Conservation (phyloP, 75 land plant genomes). For the Selaginella tamariscina region DNA sequence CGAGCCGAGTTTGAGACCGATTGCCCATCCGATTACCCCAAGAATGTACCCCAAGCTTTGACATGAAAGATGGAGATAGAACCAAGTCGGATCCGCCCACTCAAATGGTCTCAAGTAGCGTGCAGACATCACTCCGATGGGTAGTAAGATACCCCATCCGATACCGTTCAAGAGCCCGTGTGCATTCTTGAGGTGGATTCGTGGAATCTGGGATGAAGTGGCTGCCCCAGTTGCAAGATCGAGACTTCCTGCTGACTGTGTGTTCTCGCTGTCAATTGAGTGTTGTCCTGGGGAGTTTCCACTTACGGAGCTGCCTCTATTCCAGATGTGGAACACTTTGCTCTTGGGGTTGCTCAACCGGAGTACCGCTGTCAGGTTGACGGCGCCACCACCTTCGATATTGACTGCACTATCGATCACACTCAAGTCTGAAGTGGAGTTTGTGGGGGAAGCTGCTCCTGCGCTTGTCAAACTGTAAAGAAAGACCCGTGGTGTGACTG, state of each 20-base stretch:
- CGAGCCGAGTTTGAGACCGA: slow-evolving; percentile 44
- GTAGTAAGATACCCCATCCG: slow-evolving; percentile 67
- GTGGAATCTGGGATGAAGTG: background rate
- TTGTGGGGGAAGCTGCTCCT: slow-evolving; percentile 19
- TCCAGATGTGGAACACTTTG: background rate
- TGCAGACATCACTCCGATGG: slow-evolving; percentile 47
- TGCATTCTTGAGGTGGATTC: background rate
- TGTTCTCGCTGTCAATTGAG: background rate
- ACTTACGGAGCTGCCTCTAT: background rate
- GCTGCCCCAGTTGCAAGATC: background rate
- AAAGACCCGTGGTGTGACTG: slow-evolving; percentile 30
- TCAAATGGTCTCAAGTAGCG: slow-evolving; percentile 47
- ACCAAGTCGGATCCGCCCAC: slow-evolving; percentile 48
- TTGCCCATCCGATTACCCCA: slow-evolving; percentile 54
- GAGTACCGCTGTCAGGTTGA: background rate
- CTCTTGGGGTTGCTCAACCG: background rate
- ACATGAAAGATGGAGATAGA: slow-evolving; percentile 48
- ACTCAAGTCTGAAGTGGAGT: background rate
- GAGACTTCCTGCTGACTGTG: background rate
- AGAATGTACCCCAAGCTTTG: slow-evolving; percentile 37
- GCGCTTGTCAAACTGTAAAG: slow-evolving; percentile 49
- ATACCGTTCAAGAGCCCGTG: slow-evolving; percentile 50
- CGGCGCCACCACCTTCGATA: background rate
- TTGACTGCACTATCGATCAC: background rate
- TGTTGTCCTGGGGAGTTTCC: background rate